Evolutionary conservation across 768 basidiomycete species (phyloP).

Genomic region (Pilatotrama ljubarskyi): DNA sequence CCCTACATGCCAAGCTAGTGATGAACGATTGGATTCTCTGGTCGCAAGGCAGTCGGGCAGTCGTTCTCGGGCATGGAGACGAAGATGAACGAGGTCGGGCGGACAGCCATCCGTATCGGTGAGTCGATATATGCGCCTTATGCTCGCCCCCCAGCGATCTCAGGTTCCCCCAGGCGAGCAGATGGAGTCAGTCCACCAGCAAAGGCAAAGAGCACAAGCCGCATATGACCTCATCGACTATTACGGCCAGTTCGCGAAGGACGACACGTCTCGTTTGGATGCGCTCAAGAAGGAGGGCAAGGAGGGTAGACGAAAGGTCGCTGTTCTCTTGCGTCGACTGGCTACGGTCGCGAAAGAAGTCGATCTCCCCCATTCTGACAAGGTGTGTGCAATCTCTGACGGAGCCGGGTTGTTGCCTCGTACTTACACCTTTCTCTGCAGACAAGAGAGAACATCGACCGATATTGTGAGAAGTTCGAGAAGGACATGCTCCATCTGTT

Average conservation of each 20-base stretch:
- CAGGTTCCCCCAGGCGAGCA: slow-evolving; percentile 70
- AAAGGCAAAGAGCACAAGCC: slow-evolving; percentile 90
- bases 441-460: slow-evolving; percentile 91
- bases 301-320: slow-evolving; percentile 86
- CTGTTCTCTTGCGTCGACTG: slow-evolving; percentile 81
- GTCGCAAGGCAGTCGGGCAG: slow-evolving; percentile 72
- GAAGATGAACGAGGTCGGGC: slow-evolving; percentile 89
- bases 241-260: slow-evolving; percentile 88
- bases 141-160: not conserved
- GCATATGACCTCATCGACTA: slow-evolving; percentile 92
- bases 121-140: slow-evolving; percentile 21
- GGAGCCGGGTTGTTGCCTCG: not conserved
- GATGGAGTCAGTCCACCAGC: slow-evolving; percentile 90
- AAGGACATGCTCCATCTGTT: slow-evolving; percentile 97
- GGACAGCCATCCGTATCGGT: slow-evolving; percentile 94
- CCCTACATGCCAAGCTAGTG: not conserved
- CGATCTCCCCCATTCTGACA: slow-evolving; percentile 79
- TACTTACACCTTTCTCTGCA: slow-evolving; percentile 30
- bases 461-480: slow-evolving; percentile 98
- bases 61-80: slow-evolving; percentile 90
- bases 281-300: slow-evolving; percentile 83
- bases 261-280: slow-evolving; percentile 75
- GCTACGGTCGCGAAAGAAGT: slow-evolving; percentile 92
- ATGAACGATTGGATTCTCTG: not conserved
- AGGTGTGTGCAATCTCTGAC: slow-evolving; percentile 43